Evolutionary conservation across 2,329 filamentous ascomycete species (phyloP).

Genomic region (Alternaria gansuensis): DNA sequence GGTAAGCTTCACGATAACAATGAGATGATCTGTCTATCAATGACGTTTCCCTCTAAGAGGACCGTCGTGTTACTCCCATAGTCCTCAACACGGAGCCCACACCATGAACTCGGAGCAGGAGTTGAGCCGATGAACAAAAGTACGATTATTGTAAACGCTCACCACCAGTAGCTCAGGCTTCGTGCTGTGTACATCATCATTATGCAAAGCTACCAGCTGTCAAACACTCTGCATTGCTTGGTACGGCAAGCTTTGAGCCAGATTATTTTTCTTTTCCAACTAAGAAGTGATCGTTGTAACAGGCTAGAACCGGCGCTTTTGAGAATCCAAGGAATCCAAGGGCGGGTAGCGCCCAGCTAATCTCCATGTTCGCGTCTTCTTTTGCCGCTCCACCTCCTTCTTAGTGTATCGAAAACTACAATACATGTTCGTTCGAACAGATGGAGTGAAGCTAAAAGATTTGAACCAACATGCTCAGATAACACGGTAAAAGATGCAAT

Average conservation of each 20-base stretch:
- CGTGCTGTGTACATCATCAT: background rate
- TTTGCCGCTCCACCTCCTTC: background rate
- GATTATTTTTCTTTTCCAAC: background rate
- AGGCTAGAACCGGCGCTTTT: background rate
- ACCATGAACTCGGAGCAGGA: background rate
- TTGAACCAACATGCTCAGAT: background rate
- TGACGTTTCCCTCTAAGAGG: background rate
- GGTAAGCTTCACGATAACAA: constrained; percentile 22
- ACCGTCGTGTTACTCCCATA: background rate
- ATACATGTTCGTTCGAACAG: background rate
- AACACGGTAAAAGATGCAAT: background rate
- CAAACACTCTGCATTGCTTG: background rate
- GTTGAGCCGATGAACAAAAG: background rate
- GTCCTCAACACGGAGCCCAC: background rate
- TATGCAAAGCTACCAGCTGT: background rate
- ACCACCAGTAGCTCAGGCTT: background rate
- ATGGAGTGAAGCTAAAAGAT: background rate
- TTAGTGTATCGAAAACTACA: constrained; percentile 10
- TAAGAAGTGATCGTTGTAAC: background rate
- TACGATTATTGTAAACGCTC: background rate
- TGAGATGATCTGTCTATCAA: background rate
- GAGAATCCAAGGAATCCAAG: background rate
- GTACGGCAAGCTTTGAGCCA: background rate
- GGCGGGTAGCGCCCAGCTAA: background rate
- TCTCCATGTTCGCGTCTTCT: background rate